Evolutionary conservation across 2,329 filamentous ascomycete species (phyloP).

Genomic region (Aspergillus sp.): DNA sequence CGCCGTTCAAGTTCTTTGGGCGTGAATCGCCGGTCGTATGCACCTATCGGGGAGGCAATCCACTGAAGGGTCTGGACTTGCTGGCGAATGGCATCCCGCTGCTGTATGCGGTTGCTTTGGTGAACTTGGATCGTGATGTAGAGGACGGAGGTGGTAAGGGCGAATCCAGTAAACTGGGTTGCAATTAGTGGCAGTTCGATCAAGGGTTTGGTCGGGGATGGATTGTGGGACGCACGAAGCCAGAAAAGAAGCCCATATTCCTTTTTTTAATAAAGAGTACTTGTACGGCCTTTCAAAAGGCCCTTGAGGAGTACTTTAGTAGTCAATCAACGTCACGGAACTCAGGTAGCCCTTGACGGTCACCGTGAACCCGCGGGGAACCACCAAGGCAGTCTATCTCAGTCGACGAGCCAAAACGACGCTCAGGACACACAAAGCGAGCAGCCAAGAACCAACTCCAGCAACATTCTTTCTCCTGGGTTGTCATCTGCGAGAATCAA

Average conservation of each 20-base stretch:
- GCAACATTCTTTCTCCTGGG: no score
- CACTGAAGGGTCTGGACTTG: constrained; percentile 36
- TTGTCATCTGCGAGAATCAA: background rate
- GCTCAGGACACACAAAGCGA: no score
- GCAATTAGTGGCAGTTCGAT: background rate
- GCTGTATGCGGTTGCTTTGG: constrained; percentile 54
- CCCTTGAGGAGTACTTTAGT: no score
- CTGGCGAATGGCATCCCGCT: constrained; percentile 38
- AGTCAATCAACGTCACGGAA: background rate
- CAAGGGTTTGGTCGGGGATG: background rate
- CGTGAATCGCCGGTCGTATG: constrained; percentile 25
- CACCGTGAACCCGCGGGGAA: no score
- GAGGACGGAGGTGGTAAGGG: constrained; percentile 63
- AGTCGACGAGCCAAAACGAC: no score
- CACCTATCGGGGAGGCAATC: constrained; percentile 27
- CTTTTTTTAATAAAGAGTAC: background rate
- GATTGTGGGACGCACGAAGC: constrained; percentile 53
- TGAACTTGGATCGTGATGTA: constrained; percentile 66
- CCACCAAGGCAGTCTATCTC: no score
- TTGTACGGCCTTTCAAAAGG: background rate
- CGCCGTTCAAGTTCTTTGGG: constrained; percentile 8
- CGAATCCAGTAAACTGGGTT: constrained; percentile 63
- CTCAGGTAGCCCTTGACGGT: no score
- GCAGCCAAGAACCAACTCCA: no score
- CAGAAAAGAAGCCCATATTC: constrained; percentile 63